These are phyloP conservation scores for Scleroderma bovista DNA, from an alignment of 768 basidiomycete genomes.

Conservation along the genomic window DNA sequence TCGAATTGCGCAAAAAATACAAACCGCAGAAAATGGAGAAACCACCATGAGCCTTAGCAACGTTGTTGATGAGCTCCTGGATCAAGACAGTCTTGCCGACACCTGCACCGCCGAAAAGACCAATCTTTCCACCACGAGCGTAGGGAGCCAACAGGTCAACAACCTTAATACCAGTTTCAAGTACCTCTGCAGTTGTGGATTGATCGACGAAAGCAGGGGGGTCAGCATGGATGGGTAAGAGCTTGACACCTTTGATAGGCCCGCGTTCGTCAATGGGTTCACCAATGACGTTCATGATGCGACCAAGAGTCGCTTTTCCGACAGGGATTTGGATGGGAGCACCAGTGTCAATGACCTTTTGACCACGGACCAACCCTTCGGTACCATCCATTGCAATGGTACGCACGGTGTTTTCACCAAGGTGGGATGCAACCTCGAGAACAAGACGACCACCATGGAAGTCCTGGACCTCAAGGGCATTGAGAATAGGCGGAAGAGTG, in stretches of 20 bases:
- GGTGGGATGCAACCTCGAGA: slow-evolving; percentile 96
- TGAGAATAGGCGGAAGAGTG: slow-evolving; percentile 89
- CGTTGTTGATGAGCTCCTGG: slow-evolving; percentile 99
- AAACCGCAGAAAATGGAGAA: slow-evolving; percentile 98
- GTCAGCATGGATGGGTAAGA: slow-evolving; percentile 92
- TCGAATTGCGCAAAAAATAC: slow-evolving; percentile 15
- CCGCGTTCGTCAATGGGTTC: slow-evolving; percentile 99
- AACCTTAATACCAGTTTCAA: slow-evolving; percentile 99
- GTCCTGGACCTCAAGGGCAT: slow-evolving; percentile 96
- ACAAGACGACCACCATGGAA: slow-evolving; percentile 95
- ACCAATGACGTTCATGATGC: slow-evolving; percentile 99
- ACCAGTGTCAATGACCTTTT: slow-evolving; percentile 96
- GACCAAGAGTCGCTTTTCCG: slow-evolving; percentile 88
- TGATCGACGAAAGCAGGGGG: slow-evolving; percentile 98
- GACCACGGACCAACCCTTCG: slow-evolving; percentile 98
- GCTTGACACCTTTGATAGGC: slow-evolving; percentile 93
- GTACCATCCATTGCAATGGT: slow-evolving; percentile 99
- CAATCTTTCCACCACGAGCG: slow-evolving; percentile 99
- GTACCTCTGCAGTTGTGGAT: slow-evolving; percentile 96
- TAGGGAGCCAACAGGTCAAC: slow-evolving; percentile 99
- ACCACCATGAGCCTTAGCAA: slow-evolving; percentile 99
- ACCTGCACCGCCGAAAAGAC: slow-evolving; percentile 99
- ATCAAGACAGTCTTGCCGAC: slow-evolving; percentile 99
- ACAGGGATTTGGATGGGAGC: slow-evolving; percentile 96
- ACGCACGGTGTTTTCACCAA: slow-evolving; percentile 98